Evolutionary conservation across 176 grass and related monocot genomes (phyloP).

Genomic region (Luzula sylvatica): DNA sequence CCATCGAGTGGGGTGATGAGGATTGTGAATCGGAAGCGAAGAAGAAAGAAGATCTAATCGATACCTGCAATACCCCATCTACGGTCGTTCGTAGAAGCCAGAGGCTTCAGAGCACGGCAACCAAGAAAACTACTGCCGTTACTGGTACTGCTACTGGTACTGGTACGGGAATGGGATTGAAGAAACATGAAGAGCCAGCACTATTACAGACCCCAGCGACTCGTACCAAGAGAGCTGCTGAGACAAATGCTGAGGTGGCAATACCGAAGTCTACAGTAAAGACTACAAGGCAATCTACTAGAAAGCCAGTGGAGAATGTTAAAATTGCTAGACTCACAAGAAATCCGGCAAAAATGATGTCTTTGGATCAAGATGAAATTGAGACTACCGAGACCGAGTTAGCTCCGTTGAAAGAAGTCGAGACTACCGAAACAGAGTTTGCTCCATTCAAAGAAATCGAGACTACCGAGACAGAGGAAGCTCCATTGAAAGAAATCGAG

Average conservation of each 20-base stretch:
- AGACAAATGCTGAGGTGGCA: conserved; percentile 7
- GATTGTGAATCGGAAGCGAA: not conserved
- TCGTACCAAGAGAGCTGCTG: conserved; percentile 10
- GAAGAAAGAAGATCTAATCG: conserved; percentile 4
- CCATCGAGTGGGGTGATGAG: conserved; percentile 24
- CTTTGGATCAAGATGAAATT: conserved; percentile 35
- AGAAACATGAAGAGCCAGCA: conserved; percentile 7
- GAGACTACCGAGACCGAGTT: not conserved
- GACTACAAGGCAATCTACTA: conserved; percentile 16
- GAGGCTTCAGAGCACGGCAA: conserved; percentile 16
- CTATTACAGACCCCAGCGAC: not conserved
- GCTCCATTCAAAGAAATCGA: too few relatives aligned
- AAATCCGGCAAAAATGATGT: conserved; percentile 15
- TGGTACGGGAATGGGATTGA: not conserved
- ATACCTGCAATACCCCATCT: conserved; percentile 15
- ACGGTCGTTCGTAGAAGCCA: conserved; percentile 37
- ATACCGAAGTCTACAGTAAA: conserved; percentile 2
- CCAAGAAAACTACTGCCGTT: not conserved
- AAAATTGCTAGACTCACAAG: conserved; percentile 8
- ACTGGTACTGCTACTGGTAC: conserved; percentile 1
- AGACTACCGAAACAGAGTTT: too few relatives aligned
- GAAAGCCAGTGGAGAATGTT: not conserved
- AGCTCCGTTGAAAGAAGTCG: too few relatives aligned
- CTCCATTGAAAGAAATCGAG: too few relatives aligned
- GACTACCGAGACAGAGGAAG: too few relatives aligned